Evolutionary conservation across 768 basidiomycete species (phyloP).

Genomic region (Lactarius trivialis): DNA sequence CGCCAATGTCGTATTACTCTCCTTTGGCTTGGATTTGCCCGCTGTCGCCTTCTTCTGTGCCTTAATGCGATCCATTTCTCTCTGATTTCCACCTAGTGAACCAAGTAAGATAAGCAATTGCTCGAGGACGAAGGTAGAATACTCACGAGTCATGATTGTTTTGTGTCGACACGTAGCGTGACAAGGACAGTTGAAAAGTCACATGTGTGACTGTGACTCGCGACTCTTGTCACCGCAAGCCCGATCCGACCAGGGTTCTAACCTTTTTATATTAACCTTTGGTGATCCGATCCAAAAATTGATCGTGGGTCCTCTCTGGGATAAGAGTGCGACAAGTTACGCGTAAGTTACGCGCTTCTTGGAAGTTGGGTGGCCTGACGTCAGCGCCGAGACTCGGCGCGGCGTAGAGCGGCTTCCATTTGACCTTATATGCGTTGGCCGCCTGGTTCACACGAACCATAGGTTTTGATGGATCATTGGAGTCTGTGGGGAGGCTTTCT

Average conservation of each 20-base stretch:
- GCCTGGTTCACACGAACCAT: conserved; percentile 9
- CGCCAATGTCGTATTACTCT: conserved; percentile 53
- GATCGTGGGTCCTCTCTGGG: conserved; percentile 19
- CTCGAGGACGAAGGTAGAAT: background rate
- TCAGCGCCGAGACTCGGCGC: conserved; percentile 19
- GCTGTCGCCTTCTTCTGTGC: conserved; percentile 65
- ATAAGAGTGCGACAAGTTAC: background rate
- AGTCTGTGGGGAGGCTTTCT: background rate
- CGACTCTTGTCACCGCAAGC: background rate
- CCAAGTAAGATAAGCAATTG: background rate
- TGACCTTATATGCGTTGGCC: conserved; percentile 19
- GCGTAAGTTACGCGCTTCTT: conserved; percentile 7
- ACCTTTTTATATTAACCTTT: conserved; percentile 22
- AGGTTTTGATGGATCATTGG: background rate
- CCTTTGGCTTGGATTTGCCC: conserved; percentile 59
- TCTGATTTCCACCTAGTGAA: conserved; percentile 68
- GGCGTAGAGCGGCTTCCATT: conserved; percentile 17
- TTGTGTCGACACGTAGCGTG: background rate
- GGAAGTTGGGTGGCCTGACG: conserved; percentile 17
- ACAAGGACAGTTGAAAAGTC: conserved; percentile 1
- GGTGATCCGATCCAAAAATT: conserved; percentile 23
- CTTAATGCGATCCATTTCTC: conserved; percentile 66
- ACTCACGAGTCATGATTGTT: conserved; percentile 22
- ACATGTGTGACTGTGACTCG: conserved; percentile 1
- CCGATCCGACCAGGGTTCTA: conserved; percentile 11